Base-by-base conservation (phyloP, 2,329 filamentous ascomycete genomes). In the Aspergillus spinulosporus region DNA sequence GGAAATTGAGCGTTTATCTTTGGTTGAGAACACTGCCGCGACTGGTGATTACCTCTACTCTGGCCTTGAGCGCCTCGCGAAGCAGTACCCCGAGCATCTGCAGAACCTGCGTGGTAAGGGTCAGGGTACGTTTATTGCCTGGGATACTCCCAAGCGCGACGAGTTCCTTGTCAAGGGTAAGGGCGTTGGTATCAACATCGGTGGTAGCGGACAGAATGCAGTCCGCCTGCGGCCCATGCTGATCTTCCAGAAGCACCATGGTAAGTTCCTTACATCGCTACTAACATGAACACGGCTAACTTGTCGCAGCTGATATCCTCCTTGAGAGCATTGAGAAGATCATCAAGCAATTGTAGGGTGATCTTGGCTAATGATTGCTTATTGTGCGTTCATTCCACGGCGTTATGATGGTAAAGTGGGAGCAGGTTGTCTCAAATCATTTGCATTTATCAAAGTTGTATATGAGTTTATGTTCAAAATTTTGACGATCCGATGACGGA, bases 61-160 rank as follows among this genome's bases (percentile, higher is more conserved):
- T 57, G 85, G 87, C 58, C 80, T 97, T 49, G 82, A 88, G 75
- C 76, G 71, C 37, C 81, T 97, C 43, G 82, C 85, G 34, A 69
- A 80, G 68, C 83, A 85, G 72, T 93, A 90, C 73, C 92, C 92
- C 1, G 81, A 81, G 37, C 83, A 93, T 73, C 88, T 97, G 74
- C 77, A 84, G 70, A 94, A 96, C 78, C 82, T 97, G 59, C 84
- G 92, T 67, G 92, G 92, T 52, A 90, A 95, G 79, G 88, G 88
- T 49, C 88, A 89, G 77, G 92, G 92, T 64, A 96, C 92, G 7
- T 96, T 96, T 74, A 90, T 97, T 70, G 92, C 92, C 49, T 97
- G 92, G 80, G 92, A 97, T 74, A 89, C 84, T 69, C 90, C 89
- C 54, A 80, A 85, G 66, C 82, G 92, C 57, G 91, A 96, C 70